Evolutionary conservation across 2,329 filamentous ascomycete genomes (phyloP).

Genomic region (Chalaropsis ovoidea): DNA sequence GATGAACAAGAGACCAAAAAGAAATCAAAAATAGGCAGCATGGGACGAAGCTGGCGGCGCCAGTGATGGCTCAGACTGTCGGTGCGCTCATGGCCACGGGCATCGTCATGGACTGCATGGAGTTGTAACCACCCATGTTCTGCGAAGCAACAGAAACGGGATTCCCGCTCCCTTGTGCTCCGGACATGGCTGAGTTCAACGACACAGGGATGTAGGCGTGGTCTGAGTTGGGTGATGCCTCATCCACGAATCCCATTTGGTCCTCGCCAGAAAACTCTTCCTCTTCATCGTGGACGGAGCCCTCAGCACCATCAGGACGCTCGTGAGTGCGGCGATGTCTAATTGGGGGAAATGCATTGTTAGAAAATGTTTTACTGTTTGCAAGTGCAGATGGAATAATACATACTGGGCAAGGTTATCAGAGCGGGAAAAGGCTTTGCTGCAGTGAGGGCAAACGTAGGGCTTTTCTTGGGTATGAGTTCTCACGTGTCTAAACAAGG

Average conservation of each 20-base stretch:
- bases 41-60: neutral
- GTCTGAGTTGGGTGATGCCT: constrained; percentile 64
- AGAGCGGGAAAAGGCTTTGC: constrained; percentile 95
- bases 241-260: constrained; percentile 68
- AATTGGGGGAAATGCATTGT: constrained; percentile 37
- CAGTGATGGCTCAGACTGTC: constrained; percentile 16
- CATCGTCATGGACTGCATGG: constrained; percentile 52
- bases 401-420: constrained; percentile 97
- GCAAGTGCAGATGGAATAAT: constrained; percentile 32
- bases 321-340: constrained; percentile 76
- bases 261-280: constrained; percentile 77
- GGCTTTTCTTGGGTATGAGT: constrained; percentile 99
- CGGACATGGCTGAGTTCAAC: constrained; percentile 35
- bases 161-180: neutral
- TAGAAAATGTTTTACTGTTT: constrained; percentile 30
- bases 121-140: constrained; percentile 41
- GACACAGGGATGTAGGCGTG: constrained; percentile 49
- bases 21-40: constrained; percentile 14
- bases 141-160: constrained; percentile 26
- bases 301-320: constrained; percentile 52
- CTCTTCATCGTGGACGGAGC: constrained; percentile 61
- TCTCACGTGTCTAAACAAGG: constrained; percentile 71
- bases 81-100: constrained; percentile 54
- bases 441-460: constrained; percentile 95
- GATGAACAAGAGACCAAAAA: constrained; percentile 23